Evolutionary conservation across 257 asterid species (phyloP), one percentile per base, ranked within the genome.

Genomic region (Nicotiana attenuata): DNA sequence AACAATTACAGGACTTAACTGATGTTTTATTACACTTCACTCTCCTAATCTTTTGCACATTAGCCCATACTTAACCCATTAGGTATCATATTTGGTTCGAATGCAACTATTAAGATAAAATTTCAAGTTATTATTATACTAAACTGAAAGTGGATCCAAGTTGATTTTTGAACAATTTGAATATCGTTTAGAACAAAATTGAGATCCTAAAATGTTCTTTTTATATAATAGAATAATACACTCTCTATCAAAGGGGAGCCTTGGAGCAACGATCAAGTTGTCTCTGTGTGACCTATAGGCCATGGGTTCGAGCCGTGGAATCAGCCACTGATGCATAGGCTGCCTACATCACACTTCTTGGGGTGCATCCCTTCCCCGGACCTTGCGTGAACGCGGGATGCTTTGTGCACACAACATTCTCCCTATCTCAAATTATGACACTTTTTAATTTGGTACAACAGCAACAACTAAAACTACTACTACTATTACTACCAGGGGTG

Each of bases 141-240:
- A 50, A 20, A 69, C 45, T 41, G 52, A 41, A 41, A 35, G 19
- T 68, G 33, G 77, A 8, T 38, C 56, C 31, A 69, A 69, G 57
- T 69, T 69, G 77, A 69, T n/a, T n/a, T n/a, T 69, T 69, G 77
- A 5, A 41, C 13, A 69, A 69, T 41, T 69, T 41, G 22, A 69
- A 69, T 41, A 20, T 20, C 20, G 59, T 41, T 20, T 41, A 69
- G 78, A 41, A 20, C 57, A 41, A 41, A 69, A 69, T 11, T 38
- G 59, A 41, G 59, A 26, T 69, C 57, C 57, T 20, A 69, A 41
- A 41, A n/a, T 41, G 22, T 41, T 69, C 57, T 38, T 20, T 20
- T 69, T 69, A 69, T 11, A 69, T 41, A 41, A 41, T 20, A n/a
- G 78, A 26, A 50, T 41, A 69, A 69, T 20, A 69, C 57, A 5